Base-by-base conservation (phyloP, 805 yeast species). In the Metschnikowia matae region DNA sequence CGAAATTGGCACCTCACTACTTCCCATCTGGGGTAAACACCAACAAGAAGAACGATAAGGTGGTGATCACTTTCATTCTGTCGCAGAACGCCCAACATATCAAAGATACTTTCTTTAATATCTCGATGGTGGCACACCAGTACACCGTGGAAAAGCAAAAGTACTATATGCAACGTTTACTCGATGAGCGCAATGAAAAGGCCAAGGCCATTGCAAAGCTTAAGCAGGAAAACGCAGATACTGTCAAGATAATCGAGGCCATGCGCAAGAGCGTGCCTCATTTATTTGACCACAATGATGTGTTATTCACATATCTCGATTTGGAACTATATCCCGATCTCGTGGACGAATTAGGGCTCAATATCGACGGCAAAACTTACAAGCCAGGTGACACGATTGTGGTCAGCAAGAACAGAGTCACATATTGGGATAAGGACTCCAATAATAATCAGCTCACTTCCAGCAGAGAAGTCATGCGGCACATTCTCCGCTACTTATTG, bases 341-440 rank as follows among this genome's bases (percentile, higher is more conserved):
- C 10, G 62, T 74, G 4, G 41, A 57, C 2, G 40, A 54, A 13
- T 43, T 48, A 8, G 73, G 70, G 2, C 76, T 82, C 79, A 67
- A 69, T 13, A 61, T 70, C 31, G 61, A 71, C 37, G 54, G 65
- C 1, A 57, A 61, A n/a, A 48, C 59, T 0, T 75, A 69, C 54
- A 52, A 63, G 8, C 61, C 67, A 2, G 92, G 91, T 5, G 88
- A 85, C 61, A 70, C 80, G 0, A 59, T 87, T 1, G 63, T 87
- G 2, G 65, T 84, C 2, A 67, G 74, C 32, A 75, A 75, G 54
- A 75, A 78, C 69, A 62, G 71, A 64, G 54, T 54, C 50, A 55
- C 58, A 46, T 65, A 60, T 48, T 54, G 74, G 71, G 57, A 69
- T 55, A 48, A 57, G 65, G 51, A 74, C 60, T 48, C 67, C 3